These are phyloP conservation scores for Austroboletus novae-zelandiae DNA, from an alignment of 1,284 basidiomycete species.

Conservation along the genomic window DNA sequence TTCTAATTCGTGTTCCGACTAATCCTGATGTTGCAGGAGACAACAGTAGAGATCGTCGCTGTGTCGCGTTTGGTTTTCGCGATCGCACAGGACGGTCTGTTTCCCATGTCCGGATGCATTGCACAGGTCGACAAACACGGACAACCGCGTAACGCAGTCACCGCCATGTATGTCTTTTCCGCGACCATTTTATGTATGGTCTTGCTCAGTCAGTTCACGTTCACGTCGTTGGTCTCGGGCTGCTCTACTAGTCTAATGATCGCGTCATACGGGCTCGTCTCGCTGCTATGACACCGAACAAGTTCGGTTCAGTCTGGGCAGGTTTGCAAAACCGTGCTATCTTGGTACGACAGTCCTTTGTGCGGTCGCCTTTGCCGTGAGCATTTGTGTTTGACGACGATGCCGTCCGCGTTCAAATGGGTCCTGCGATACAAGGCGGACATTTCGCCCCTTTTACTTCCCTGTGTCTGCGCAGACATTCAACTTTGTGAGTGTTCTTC, in stretches of 20 bases:
- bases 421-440: constrained; percentile 50
- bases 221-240: constrained; percentile 81
- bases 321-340: constrained; percentile 57
- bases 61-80: constrained; percentile 78
- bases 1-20: neutral
- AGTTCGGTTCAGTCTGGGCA: constrained; percentile 73
- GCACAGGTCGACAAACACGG: constrained; percentile 65
- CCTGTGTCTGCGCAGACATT: constrained; percentile 70
- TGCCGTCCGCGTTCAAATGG: neutral
- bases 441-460: constrained; percentile 80
- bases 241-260: too few relatives aligned
- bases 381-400: constrained; percentile 25
- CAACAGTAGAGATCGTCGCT: neutral
- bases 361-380: constrained; percentile 64
- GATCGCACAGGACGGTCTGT: constrained; percentile 85
- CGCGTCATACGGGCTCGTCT: constrained; percentile 74
- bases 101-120: constrained; percentile 80
- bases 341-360: constrained; percentile 77
- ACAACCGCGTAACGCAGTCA: constrained; percentile 79
- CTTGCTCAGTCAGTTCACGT: constrained; percentile 81
- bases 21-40: neutral
- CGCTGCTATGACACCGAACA: constrained; percentile 73
- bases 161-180: constrained; percentile 76
- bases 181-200: constrained; percentile 76
- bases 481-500: constrained; percentile 81